Conservation (phyloP, 2,329 filamentous ascomycete species). For the Aspergillus puulaauensis region DNA sequence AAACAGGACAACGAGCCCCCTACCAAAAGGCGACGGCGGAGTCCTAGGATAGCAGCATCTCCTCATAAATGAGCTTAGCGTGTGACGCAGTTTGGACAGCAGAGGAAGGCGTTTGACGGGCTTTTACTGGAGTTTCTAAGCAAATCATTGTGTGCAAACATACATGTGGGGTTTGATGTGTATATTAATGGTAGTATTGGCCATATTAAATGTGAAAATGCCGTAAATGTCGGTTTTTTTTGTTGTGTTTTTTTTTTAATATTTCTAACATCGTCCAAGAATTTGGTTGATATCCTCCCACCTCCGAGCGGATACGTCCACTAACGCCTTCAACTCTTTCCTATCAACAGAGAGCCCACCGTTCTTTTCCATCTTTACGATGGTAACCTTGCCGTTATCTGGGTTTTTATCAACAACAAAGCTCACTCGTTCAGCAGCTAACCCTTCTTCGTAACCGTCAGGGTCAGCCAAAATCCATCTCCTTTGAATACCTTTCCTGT, state of each 20-base stretch:
- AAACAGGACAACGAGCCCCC: conserved; percentile 31
- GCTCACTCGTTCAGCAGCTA: conserved; percentile 81
- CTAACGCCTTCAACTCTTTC: conserved; percentile 60
- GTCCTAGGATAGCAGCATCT: conserved; percentile 20
- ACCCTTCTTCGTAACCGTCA: conserved; percentile 82
- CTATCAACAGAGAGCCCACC: conserved; percentile 72
- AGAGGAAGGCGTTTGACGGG: neutral
- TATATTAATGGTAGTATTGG: conserved; percentile 23
- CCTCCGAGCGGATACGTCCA: conserved; percentile 60
- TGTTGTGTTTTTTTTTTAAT: neutral
- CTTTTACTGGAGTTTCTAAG: neutral
- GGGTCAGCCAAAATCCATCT: conserved; percentile 82
- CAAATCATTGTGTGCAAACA: neutral
- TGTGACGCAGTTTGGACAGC: neutral
- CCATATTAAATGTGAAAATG: neutral
- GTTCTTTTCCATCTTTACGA: conserved; percentile 76
- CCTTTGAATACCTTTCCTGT: conserved; percentile 33
- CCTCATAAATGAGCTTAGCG: neutral
- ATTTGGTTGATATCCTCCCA: conserved; percentile 60
- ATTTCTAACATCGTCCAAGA: conserved; percentile 32
- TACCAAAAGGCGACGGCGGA: conserved; percentile 34
- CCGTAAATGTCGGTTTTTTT: neutral
- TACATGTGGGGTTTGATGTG: neutral
- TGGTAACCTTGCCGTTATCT: conserved; percentile 50
- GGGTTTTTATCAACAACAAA: conserved; percentile 67